Evolutionary conservation across 345 rosid genomes (phyloP).

Genomic region (Salix brachista): DNA sequence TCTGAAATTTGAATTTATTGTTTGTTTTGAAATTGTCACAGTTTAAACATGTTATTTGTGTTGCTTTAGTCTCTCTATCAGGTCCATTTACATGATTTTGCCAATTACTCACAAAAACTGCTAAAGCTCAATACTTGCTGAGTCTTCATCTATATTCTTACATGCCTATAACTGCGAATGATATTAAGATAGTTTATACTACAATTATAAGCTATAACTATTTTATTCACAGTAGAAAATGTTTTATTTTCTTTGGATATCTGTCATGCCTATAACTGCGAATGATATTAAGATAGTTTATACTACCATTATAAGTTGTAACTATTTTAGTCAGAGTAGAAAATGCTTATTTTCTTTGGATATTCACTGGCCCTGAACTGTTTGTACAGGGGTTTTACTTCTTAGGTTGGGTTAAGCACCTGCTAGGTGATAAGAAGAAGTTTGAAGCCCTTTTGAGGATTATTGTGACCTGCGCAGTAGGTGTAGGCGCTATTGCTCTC

Average conservation of each 20-base stretch:
- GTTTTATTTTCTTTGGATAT: background rate
- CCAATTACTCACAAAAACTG: background rate
- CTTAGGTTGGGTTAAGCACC: constrained; percentile 87
- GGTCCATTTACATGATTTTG: background rate
- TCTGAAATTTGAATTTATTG: background rate
- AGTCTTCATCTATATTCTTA: background rate
- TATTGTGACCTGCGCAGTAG: constrained; percentile 69
- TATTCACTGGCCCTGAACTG: background rate
- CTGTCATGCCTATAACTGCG: background rate
- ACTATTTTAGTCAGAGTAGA: background rate
- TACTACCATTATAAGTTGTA: background rate
- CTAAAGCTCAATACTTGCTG: background rate
- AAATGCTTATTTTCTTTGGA: background rate
- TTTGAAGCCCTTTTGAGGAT: constrained; percentile 87
- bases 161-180: background rate
- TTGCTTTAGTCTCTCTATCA: background rate
- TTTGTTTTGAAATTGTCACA: background rate
- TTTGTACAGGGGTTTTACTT: constrained; percentile 81
- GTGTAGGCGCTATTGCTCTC: constrained; percentile 65
- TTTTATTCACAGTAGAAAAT: background rate
- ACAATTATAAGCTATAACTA: background rate
- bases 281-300: background rate
- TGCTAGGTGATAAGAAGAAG: constrained; percentile 71
- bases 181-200: background rate
- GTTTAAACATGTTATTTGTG: background rate